Base-by-base conservation (phyloP, 1,284 basidiomycete genomes). In the Cryptococcus neoformans region DNA sequence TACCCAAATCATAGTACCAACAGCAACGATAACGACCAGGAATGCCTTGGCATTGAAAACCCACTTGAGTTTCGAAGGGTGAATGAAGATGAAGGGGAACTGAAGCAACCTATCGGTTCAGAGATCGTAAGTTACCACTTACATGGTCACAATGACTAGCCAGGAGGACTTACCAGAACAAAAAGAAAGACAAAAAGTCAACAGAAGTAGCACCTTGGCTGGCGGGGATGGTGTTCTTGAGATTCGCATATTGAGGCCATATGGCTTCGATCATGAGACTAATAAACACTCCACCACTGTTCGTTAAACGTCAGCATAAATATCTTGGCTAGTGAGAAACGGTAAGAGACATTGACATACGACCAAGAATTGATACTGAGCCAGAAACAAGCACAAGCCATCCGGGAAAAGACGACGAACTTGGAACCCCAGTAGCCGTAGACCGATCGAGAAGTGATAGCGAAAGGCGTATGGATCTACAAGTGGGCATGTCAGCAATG, bases 1-100 rank as follows among this genome's bases (percentile, higher is more conserved):
- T 17, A 64, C 83, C 87, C 87, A 90, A 36, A 87, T 86, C 58
- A 90, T 78, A 62, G 89, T 87, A 7, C 84, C 83, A 28, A 90
- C 58, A 78, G 86, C 88, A 6, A 86, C 82, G 4, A 82, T 75
- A 0, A 87, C 88, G 0, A 88, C 87, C 12, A 87, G 36, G 17
- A 74, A 73, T 0, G 84, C 83, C 75, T 90, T 89, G 60, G 81
- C 77, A 50, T 85, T 79, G 80, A 91, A 92, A 12, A 91, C 78
- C 77, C 84, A 84, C 48, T 85, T 83, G 48, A 90, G 85, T 62
- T 82, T 83, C 63, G 87, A 86, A 3, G 88, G 88, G 17, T 88
- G 88, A 50, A 90, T 79, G 51, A 90, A 79, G 78, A 88, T 82
- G 70, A 90, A 83, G 0, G 89, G 88, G 5, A 75, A 59, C 58